These are phyloP conservation scores for Aspergillus quadrilineatus DNA, from an alignment of 2,329 filamentous ascomycete species.

Conservation along the genomic window DNA sequence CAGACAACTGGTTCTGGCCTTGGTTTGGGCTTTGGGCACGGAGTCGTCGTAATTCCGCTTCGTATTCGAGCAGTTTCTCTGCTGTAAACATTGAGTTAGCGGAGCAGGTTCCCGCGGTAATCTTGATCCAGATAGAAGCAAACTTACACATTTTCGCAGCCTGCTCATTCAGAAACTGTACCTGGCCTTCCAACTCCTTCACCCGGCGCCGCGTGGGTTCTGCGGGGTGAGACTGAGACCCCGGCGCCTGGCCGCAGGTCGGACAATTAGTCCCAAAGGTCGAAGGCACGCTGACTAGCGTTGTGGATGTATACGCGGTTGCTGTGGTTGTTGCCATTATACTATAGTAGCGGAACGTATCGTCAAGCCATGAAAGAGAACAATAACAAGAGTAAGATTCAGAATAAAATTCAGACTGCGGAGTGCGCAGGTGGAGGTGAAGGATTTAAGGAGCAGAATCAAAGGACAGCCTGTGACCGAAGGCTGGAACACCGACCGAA, in stretches of 20 bases:
- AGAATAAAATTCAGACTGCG: background rate
- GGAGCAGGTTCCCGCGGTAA: background rate
- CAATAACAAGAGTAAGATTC: background rate
- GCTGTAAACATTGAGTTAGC: conserved; percentile 33
- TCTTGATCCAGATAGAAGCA: background rate
- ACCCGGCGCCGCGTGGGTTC: conserved; percentile 43
- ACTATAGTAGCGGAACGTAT: background rate
- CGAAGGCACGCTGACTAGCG: conserved; percentile 31
- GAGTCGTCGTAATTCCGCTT: conserved; percentile 59
- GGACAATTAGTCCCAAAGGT: conserved; percentile 35
- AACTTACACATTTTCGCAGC: conserved; percentile 53
- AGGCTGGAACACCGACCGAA: background rate
- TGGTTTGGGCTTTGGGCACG: conserved; percentile 29
- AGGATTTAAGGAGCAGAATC: background rate
- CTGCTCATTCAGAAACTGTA: conserved; percentile 53
- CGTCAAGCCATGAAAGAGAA: conserved; percentile 7
- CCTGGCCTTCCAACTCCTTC: conserved; percentile 56
- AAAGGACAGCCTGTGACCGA: background rate
- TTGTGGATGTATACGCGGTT: conserved; percentile 28
- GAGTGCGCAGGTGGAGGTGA: background rate
- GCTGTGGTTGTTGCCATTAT: conserved; percentile 28
- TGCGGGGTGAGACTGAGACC: conserved; percentile 22
- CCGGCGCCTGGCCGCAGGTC: conserved; percentile 37
- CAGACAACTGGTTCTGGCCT: conserved; percentile 6
- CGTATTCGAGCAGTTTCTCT: conserved; percentile 61